These are phyloP conservation scores for Syzygium jambos DNA, from an alignment of 345 rosid genomes.

Conservation along the genomic window DNA sequence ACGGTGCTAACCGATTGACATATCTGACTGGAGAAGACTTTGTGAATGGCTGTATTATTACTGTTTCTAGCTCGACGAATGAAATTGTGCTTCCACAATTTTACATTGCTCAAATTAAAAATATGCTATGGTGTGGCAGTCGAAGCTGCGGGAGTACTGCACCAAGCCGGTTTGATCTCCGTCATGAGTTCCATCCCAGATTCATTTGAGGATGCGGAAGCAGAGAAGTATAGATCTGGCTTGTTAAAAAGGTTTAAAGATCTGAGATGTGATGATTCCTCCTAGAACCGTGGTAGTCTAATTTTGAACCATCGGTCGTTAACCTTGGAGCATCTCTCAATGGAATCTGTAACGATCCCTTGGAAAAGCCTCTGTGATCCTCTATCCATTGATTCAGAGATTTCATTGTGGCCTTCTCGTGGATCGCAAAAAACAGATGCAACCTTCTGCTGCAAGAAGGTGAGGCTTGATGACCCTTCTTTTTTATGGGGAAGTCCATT, in stretches of 20 bases:
- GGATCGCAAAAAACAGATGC: background rate
- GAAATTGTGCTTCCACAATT: background rate
- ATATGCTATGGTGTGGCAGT: conserved; percentile 32
- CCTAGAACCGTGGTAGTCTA: background rate
- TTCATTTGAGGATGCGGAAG: conserved; percentile 45
- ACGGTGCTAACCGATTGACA: background rate
- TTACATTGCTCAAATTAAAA: background rate
- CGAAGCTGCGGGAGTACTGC: conserved; percentile 60
- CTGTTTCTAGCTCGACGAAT: background rate
- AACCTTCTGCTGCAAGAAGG: background rate
- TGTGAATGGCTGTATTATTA: background rate
- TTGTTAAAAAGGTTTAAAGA: conserved; percentile 67
- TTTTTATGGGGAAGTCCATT: background rate
- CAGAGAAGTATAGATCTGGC: conserved; percentile 38
- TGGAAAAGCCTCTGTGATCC: background rate
- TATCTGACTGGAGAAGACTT: background rate
- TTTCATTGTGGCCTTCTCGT: background rate
- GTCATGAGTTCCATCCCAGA: conserved; percentile 45
- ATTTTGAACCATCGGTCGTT: background rate
- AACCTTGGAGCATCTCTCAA: background rate
- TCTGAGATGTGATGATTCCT: conserved; percentile 13
- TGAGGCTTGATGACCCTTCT: background rate
- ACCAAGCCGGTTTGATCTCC: conserved; percentile 45
- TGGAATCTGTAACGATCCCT: background rate
- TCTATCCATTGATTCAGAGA: background rate